Conservation (phyloP, 257 asterid species). For the Jacaranda copaia region DNA sequence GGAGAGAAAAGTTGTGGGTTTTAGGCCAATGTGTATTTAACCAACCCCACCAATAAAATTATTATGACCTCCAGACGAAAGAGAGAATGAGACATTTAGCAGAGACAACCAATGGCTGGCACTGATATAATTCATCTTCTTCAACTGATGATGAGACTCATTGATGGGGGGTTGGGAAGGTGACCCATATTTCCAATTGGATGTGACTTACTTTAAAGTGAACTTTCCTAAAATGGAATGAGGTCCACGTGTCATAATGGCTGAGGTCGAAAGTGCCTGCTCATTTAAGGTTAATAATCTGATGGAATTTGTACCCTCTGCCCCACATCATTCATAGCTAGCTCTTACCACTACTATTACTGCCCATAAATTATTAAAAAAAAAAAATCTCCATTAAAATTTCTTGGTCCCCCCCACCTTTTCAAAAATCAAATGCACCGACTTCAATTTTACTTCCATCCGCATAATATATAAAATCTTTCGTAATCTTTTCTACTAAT, state of each 20-base stretch:
- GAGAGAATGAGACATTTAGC: too few relatives aligned
- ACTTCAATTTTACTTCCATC: neutral
- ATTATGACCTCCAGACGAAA: too few relatives aligned
- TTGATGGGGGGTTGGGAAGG: slow-evolving; percentile 5
- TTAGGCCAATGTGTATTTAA: too few relatives aligned
- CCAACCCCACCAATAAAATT: too few relatives aligned
- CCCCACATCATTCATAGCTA: slow-evolving; percentile 36
- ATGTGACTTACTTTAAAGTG: slow-evolving; percentile 47
- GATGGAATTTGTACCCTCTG: slow-evolving; percentile 33
- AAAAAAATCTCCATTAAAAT: neutral
- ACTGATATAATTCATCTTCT: too few relatives aligned
- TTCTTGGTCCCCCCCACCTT: slow-evolving; percentile 41
- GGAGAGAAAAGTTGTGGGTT: too few relatives aligned
- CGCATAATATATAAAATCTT: neutral
- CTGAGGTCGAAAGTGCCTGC: slow-evolving; percentile 43
- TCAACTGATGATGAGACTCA: too few relatives aligned
- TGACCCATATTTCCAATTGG: slow-evolving; percentile 35
- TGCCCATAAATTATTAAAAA: neutral
- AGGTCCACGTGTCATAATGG: slow-evolving; percentile 48
- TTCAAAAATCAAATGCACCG: neutral
- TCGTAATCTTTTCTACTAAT: neutral
- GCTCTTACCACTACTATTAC: neutral
- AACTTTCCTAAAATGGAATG: slow-evolving; percentile 44
- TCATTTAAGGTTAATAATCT: slow-evolving; percentile 44
- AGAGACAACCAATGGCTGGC: too few relatives aligned